Conservation (phyloP, 2,329 filamentous ascomycete genomes). For the Trichoderma sp. region DNA sequence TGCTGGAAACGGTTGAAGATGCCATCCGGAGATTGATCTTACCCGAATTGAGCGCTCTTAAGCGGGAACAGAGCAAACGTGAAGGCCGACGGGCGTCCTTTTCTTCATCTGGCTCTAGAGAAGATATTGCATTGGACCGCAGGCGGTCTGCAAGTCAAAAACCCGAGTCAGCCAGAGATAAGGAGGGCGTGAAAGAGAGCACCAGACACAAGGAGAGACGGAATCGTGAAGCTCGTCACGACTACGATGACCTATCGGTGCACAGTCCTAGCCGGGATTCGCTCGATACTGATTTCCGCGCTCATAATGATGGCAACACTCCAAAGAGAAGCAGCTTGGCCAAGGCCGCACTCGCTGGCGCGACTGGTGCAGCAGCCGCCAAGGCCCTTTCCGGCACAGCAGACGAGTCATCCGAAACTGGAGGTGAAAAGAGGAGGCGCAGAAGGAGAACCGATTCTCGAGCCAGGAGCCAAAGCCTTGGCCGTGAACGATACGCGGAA, state of each 20-base stretch:
- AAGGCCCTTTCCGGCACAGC: constrained; percentile 42
- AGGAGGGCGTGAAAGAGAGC: constrained; percentile 59
- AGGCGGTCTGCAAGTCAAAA: constrained; percentile 64
- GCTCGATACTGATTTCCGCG: constrained; percentile 44
- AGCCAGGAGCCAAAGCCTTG: constrained; percentile 49
- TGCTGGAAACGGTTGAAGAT: constrained; percentile 90
- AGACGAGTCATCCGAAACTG: constrained; percentile 48
- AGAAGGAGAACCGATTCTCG: constrained; percentile 55
- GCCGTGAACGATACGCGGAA: constrained; percentile 51
- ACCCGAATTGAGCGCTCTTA: constrained; percentile 88
- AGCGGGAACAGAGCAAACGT: constrained; percentile 83
- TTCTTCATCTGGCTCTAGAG: constrained; percentile 58
- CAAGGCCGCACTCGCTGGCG: constrained; percentile 52
- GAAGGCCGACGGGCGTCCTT: constrained; percentile 70
- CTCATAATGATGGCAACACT: constrained; percentile 48
- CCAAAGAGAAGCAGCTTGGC: constrained; percentile 50
- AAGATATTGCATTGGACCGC: constrained; percentile 62
- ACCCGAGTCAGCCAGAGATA: constrained; percentile 58
- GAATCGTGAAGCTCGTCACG: constrained; percentile 59
- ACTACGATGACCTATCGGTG: constrained; percentile 55
- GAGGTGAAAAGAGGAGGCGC: constrained; percentile 55
- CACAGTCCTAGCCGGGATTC: constrained; percentile 55
- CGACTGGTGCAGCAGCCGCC: constrained; percentile 45
- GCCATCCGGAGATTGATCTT: constrained; percentile 87
- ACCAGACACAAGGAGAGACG: constrained; percentile 50